Base-by-base conservation (phyloP, 2,329 filamentous ascomycete species). In the Aspergillus sp. region DNA sequence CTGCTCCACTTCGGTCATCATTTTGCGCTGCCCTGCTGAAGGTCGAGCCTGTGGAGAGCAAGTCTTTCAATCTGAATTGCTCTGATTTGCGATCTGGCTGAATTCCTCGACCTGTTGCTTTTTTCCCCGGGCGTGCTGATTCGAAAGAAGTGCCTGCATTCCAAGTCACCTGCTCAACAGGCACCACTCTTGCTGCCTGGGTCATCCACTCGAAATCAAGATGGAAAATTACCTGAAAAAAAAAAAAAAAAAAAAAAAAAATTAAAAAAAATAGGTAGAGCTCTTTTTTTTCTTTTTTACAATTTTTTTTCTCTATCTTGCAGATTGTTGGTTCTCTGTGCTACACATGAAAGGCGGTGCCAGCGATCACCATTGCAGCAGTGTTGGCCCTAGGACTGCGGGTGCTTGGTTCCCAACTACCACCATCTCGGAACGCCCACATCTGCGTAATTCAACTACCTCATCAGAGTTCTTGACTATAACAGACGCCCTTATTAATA, bases 111-210 rank as follows among this genome's bases (percentile, higher is more conserved):
- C 8, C 27, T 31, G 27, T 9, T 31, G 27, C 27, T 8, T 37
- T 37, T 21, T 45, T 4, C 14, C 21, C 21, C 14, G 44, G 23
- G 44, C 44, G 44, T n/a, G 44, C 21, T 46, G 44, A 46, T 46
- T 45, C 19, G 17, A 45, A 45, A 15, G 15, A 15, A 7, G 14
- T n/a, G 23, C 19, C 21, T 21, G 21, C 27, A 31, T 25, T 46
- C 44, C 44, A 25, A 21, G 23, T 45, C 44, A 15, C 27, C 44
- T n/a, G 23, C 21, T 49, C 52, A 47, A 23, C 52, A 55, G 52
- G 52, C 52, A 55, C 44, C 31, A 19, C 41, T 19, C 52, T 55
- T 54, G 50, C 27, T 53, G 51, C 51, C 52, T 55, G 33, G 44
- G 19, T 17, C 43, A 9, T 37, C 21, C 8, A n/a, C 5, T 17